Conservation (phyloP, 441 rosid species). For the Omphalea diandra region DNA sequence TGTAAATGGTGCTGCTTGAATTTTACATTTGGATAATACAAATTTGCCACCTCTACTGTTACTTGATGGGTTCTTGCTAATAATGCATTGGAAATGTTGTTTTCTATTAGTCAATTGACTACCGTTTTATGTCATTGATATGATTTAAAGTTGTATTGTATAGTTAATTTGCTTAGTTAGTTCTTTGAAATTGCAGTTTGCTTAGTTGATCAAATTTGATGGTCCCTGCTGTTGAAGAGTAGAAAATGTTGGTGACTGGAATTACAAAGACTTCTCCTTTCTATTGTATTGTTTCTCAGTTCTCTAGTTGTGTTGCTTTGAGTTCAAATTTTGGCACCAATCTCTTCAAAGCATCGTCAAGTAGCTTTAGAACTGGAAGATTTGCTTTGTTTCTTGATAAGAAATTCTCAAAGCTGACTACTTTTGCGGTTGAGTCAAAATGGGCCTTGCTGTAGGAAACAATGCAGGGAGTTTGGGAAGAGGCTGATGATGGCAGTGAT, state of each 20-base stretch:
- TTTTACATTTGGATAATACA: no score
- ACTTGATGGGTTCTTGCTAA: no score
- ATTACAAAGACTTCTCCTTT: constrained; percentile 25
- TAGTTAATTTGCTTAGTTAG: background rate
- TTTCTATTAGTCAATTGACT: no score
- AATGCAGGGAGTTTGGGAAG: constrained; percentile 66
- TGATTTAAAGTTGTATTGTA: background rate
- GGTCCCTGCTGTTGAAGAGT: background rate
- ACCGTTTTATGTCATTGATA: background rate
- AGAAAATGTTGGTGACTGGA: constrained; percentile 9
- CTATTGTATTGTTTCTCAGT: constrained; percentile 18
- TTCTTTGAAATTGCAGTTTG: background rate
- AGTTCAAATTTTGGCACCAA: constrained; percentile 11
- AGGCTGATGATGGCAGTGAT: constrained; percentile 73
- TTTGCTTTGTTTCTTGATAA: constrained; percentile 17
- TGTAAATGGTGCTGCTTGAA: no score
- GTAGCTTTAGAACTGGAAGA: constrained; percentile 15
- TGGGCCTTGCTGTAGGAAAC: constrained; percentile 33
- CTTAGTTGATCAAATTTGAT: no score
- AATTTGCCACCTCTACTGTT: no score
- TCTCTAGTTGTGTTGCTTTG: constrained; percentile 16
- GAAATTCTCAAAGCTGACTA: constrained; percentile 12
- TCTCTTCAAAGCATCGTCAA: constrained; percentile 11
- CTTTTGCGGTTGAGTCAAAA: constrained; percentile 34
- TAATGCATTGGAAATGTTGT: no score